Base-by-base conservation (phyloP, 2,329 filamentous ascomycete genomes). In the Leptosphaerulina australis region DNA sequence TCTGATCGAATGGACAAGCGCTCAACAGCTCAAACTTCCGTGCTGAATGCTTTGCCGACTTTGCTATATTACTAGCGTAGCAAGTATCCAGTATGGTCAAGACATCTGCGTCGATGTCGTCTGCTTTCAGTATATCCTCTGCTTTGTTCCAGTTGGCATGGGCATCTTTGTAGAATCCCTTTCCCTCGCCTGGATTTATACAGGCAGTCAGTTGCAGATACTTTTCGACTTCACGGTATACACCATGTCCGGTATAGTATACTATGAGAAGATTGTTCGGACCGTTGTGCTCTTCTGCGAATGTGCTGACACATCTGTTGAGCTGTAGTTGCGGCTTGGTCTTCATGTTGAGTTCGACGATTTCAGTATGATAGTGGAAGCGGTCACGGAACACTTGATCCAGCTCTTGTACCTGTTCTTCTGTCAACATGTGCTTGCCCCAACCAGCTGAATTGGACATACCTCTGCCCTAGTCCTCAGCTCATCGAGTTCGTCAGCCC, bases 191-290 rank as follows among this genome's bases (percentile, higher is more conserved):
- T 0, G 56, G 59, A 9, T 58, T 58, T 1, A 44, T 38, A 17
- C 39, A 58, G 9, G 59, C 68, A 2, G 62, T 60, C 12, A 74
- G 44, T 47, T 71, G 58, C 3, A 73, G 46, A 14, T 51, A 54
- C 20, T 67, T 58, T 8, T 53, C 22, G 6, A 59, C 44, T 1
- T 68, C 60, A 1, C 48, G 28, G 30, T 58, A 73, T 0, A 60
- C 46, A 11, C 71, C 70, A 47, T 74, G 72, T 0, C 73, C 73
- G 2, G 68, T 74, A 43, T 74, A 76, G 57, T 74, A 76, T 15
- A 75, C 58, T 24, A 74, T 72, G 22, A 73, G 53, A 4, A 72
- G 56, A 30, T 64, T 71, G 36, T 68, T 58, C 1, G 64, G 61
- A 3, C 67, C 68, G 26, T 71, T 62, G 26, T 71, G 44, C 15